Evolutionary conservation across 2,329 filamentous ascomycete species (phyloP), one percentile per base, ranked within the genome.

Genomic region (Penicillium vulpinum): DNA sequence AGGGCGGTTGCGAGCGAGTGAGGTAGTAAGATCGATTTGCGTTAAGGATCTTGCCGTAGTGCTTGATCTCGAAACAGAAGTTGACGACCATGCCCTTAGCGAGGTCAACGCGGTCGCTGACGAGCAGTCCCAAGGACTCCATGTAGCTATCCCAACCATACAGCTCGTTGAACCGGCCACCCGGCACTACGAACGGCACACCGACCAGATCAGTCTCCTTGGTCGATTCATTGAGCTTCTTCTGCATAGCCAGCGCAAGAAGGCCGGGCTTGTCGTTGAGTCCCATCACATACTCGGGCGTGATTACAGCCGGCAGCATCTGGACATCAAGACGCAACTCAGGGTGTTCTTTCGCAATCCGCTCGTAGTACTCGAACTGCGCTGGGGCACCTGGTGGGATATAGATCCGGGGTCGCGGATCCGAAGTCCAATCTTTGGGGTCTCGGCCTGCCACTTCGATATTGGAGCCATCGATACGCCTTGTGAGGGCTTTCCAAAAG

Each of bases 81-180:
- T 99, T 96, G 67, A 85, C 82, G 50, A 97, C 92, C 91, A 99
- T 97, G 48, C 88, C 85, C 79, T 97, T 96, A 64, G 92, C 92
- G 54, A 97, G 79, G 68, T 97, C 87, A 22, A 91, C 86, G 57
- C 90, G 87, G 71, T 94, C 90, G 70, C 93, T 91, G 66, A 91
- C 85, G 57, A 97, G 80, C 57, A 99, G 82, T 18, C 94, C 94
- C 3, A 97, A 81, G 5, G 93, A 94, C 73, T 93, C 91, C 92
- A 99, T 97, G 80, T 97, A 99, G 73, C 92, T 97, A 76, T 99
- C 94, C 94, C 94, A 99, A 45, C 93, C 93, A 72, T 99, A 99
- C 22, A 99, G 78, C 75, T 99, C 94, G 75, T 99, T 99, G 86
- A 99, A 99, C 29, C 94, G 86, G 24, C 94, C 94, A 58, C 94